A percentile compares a stretch with the other conserved stretches of the same genome.
Evolutionary conservation across 306 rosid genomes (phyloP).

Genomic region (Oemleria cerasiformis): DNA sequence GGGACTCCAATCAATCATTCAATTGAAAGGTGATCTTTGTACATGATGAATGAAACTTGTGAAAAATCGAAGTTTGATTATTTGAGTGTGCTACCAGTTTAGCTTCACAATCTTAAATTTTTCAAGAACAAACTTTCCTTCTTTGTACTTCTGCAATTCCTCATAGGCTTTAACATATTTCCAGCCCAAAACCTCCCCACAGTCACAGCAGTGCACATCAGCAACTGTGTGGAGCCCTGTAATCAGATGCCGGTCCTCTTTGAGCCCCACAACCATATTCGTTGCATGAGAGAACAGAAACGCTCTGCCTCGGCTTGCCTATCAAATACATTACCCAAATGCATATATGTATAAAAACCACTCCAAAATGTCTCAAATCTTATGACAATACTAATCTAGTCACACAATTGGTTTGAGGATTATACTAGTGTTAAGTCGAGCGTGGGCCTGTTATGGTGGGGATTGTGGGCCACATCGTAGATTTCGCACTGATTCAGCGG

Average conservation of each 20-base stretch:
- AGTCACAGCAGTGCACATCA: conserved; percentile 56
- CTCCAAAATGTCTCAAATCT: too few relatives aligned
- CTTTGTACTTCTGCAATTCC: conserved; percentile 61
- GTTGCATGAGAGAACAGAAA: conserved; percentile 59
- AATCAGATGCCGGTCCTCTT: conserved; percentile 43
- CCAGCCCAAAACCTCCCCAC: conserved; percentile 66
- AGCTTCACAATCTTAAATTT: conserved; percentile 54
- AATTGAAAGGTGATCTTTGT: not conserved
- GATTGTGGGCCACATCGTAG: too few relatives aligned
- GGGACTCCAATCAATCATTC: not conserved
- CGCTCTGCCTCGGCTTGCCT: conserved; percentile 67
- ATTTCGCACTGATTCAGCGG: too few relatives aligned
- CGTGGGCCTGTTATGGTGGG: too few relatives aligned
- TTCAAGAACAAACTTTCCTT: conserved; percentile 60
- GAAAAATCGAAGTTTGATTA: not conserved
- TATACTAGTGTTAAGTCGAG: too few relatives aligned
- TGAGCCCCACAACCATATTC: conserved; percentile 49
- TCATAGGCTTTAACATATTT: conserved; percentile 59
- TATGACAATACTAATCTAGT: too few relatives aligned
- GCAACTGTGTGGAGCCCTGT: conserved; percentile 64
- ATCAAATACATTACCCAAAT: conserved; percentile 4
- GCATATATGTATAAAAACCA: too few relatives aligned
- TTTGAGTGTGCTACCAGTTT: conserved; percentile 30
- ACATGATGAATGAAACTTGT: conserved; percentile 9
- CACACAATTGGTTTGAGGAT: too few relatives aligned